Percentiles rank a stretch among this genome's conserved stretches.
Evolutionary conservation across 176 grass and related monocot species (phyloP).

Genomic region (Avena sativa): DNA sequence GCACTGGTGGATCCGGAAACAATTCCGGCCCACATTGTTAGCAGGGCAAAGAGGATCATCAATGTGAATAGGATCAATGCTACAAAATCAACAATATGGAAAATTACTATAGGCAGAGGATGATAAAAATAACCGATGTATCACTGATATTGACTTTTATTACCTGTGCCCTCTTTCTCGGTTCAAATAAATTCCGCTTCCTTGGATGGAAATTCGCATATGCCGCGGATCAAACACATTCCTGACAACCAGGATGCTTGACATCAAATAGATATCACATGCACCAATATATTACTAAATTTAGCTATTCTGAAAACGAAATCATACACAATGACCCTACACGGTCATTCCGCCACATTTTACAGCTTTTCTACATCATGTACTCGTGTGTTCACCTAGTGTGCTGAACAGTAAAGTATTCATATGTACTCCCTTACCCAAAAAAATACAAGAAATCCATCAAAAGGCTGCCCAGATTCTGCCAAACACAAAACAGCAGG

Average conservation of each 20-base stretch:
- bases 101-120: conserved; percentile 41
- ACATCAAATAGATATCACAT: conserved; percentile 31
- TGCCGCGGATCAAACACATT: conserved; percentile 97
- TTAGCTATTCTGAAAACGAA: conserved; percentile 9
- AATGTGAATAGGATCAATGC: conserved; percentile 98
- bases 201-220: conserved; percentile 99
- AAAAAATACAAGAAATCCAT: conserved; percentile 99
- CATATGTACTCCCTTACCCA: conserved; percentile 69
- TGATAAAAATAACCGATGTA: background rate
- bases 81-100: conserved; percentile 50
- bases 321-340: background rate
- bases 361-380: background rate
- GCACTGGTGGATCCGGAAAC: conserved; percentile 99
- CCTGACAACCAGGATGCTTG: conserved; percentile 57
- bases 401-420: conserved; percentile 27
- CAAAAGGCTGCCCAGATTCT: conserved; percentile 98
- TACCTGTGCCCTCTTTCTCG: conserved; percentile 95
- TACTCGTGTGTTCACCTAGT: background rate
- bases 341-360: conserved; percentile 14
- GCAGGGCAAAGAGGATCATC: conserved; percentile 88
- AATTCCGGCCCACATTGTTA: conserved; percentile 98
- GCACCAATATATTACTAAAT: conserved; percentile 16
- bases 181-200: conserved; percentile 95
- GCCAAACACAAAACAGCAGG: conserved; percentile 32
- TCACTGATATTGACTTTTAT: conserved; percentile 32